Percentiles rank a stretch among this genome's conserved stretches.
These are phyloP conservation scores for Debaryomyces nepalensis DNA, from an alignment of 1,139 yeast species.

Conservation along the genomic window DNA sequence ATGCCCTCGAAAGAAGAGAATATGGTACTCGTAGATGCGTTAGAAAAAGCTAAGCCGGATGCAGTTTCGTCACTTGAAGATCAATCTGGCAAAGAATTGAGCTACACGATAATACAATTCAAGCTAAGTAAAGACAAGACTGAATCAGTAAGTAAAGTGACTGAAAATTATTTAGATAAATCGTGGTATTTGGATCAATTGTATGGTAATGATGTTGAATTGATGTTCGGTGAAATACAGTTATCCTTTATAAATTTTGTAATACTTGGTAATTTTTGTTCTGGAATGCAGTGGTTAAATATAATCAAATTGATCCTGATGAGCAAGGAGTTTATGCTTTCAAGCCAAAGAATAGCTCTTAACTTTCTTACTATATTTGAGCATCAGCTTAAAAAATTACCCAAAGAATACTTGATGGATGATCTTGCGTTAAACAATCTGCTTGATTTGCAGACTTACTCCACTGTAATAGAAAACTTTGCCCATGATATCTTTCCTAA, in stretches of 20 bases:
- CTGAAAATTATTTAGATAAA: slow-evolving; percentile 30
- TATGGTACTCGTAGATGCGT: slow-evolving; percentile 26
- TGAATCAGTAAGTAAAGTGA: slow-evolving; percentile 19
- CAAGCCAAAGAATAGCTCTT: slow-evolving; percentile 19
- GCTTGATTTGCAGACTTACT: slow-evolving; percentile 23
- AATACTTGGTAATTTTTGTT: slow-evolving; percentile 34
- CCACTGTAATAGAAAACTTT: slow-evolving; percentile 27
- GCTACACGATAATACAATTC: slow-evolving; percentile 31
- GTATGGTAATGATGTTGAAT: slow-evolving; percentile 26
- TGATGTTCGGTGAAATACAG: slow-evolving; percentile 33
- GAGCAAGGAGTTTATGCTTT: slow-evolving; percentile 21
- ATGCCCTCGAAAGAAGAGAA: slow-evolving; percentile 36
- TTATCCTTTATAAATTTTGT: slow-evolving; percentile 30
- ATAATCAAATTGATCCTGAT: slow-evolving; percentile 30
- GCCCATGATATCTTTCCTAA: slow-evolving; percentile 22
- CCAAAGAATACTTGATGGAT: slow-evolving; percentile 30
- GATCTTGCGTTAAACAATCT: slow-evolving; percentile 22
- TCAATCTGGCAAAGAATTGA: slow-evolving; percentile 22
- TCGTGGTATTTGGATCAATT: slow-evolving; percentile 33
- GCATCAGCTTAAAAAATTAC: slow-evolving; percentile 27
- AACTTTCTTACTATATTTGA: slow-evolving; percentile 22
- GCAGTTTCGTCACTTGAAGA: slow-evolving; percentile 15
- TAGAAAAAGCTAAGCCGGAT: slow-evolving; percentile 19
- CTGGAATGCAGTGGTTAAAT: slow-evolving; percentile 37
- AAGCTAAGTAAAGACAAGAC: slow-evolving; percentile 18